Conservation (phyloP, 805 yeast species). For the Starmerella powellii region DNA sequence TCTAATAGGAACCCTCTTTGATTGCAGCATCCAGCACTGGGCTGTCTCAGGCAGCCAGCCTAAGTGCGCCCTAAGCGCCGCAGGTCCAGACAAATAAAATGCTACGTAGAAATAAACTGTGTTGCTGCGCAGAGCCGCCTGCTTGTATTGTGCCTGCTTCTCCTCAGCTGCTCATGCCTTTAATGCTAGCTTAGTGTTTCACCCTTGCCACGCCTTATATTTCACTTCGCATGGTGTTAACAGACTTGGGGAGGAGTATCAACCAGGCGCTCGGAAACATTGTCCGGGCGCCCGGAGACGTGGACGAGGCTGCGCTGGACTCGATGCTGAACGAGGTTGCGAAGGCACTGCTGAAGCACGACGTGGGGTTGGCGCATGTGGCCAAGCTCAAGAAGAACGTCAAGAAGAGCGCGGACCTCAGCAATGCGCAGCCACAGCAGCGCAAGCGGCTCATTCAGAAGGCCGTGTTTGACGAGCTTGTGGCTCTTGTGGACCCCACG, state of each 20-base stretch:
- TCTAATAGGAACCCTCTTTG: background rate
- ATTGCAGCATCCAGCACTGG: no score
- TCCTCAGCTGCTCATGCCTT: no score
- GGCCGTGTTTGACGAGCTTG: slow-evolving; percentile 86
- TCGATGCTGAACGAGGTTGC: slow-evolving; percentile 75
- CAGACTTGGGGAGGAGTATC: slow-evolving; percentile 67
- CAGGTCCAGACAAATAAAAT: no score
- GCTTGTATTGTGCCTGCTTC: no score
- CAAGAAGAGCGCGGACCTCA: slow-evolving; percentile 42
- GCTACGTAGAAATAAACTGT: no score
- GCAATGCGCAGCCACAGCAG: slow-evolving; percentile 45
- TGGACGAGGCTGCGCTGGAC: slow-evolving; percentile 55
- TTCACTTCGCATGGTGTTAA: slow-evolving; percentile 47
- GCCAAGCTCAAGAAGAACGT: slow-evolving; percentile 63
- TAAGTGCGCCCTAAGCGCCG: no score
- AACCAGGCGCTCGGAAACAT: slow-evolving; percentile 60
- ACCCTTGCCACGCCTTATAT: slow-evolving; percentile 1
- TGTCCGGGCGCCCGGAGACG: slow-evolving; percentile 39
- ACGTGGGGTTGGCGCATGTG: slow-evolving; percentile 80
- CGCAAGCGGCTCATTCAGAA: slow-evolving; percentile 76
- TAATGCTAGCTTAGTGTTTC: no score
- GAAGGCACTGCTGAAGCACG: slow-evolving; percentile 83
- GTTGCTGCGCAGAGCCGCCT: no score
- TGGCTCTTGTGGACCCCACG: slow-evolving; percentile 65
- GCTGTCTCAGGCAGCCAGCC: no score